Base-by-base conservation (phyloP, 192 early-diverging fungal species). In the Coemansia sp. region DNA sequence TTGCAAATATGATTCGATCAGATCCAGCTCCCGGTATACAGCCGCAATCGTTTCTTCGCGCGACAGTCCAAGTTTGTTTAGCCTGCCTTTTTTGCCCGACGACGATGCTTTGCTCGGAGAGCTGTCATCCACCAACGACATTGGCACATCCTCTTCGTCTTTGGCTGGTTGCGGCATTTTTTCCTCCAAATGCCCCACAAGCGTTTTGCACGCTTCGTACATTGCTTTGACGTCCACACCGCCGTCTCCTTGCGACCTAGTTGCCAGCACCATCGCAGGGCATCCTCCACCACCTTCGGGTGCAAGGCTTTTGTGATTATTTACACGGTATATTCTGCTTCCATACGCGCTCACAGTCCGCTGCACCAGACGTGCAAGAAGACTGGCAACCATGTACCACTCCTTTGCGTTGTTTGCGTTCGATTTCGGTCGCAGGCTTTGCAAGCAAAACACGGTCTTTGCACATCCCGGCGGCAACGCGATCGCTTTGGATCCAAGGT, bases 1-100 rank as follows among this genome's bases (percentile, higher is more conserved):
- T 13, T 18, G 2, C 40, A 68, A 13, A 29, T 53, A 25, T 10
- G 59, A 33, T 21, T 55, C 61, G 6, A 75, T 49, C 57, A 69
- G 63, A 66, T 75, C 73, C 37, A 75, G 64, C 45, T 75, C 73
- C 13, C 42, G 21, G 46, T 63, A 61, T 25, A 75, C 49, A 63
- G 42, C 61, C 15, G 26, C 53, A 15, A 53, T 13, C 43, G 21
- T 64, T 4, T 56, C 42, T 16, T 23, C 52, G 13, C 9, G 16
- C 7, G 63, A 34, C 39, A 34, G 42, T 5, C 25, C 67, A 43
- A 20, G 30, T 1, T 29, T 35, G 28, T 37, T 30, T 2, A 34
- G 28, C 13, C 37, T 49, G 37, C 23, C 63, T 13, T 29, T 37
- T 13, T 29, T 37, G 12, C 21, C 39, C 4, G 21, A 29, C 1